These are phyloP conservation scores for Venturia effusa DNA, from an alignment of 2,329 filamentous ascomycete species.

Conservation along the genomic window DNA sequence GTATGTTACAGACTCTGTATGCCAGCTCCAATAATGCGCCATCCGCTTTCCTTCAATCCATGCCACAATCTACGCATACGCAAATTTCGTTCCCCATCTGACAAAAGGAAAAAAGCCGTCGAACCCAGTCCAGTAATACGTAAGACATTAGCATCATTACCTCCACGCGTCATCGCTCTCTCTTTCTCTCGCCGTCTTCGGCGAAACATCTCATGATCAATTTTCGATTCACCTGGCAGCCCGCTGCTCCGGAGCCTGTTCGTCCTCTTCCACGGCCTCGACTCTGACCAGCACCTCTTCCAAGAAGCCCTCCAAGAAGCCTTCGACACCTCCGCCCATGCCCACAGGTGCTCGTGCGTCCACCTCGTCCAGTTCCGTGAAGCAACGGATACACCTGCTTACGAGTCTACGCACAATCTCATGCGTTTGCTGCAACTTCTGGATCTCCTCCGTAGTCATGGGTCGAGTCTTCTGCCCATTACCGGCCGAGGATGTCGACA, in stretches of 20 bases:
- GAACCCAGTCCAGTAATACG: neutral
- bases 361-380: conserved; percentile 81
- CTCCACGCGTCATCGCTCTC: too few species aligned
- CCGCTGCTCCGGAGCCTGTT: neutral
- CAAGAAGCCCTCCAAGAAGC: conserved; percentile 81
- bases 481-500: neutral
- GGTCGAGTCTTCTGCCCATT: neutral
- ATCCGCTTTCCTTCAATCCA: neutral
- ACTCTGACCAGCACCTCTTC: conserved; percentile 91
- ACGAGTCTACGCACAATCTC: conserved; percentile 74
- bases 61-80: conserved; percentile 3
- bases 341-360: conserved; percentile 81
- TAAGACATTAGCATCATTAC: conserved; percentile 3
- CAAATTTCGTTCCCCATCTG: neutral
- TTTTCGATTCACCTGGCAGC: neutral
- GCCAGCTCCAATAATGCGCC: neutral
- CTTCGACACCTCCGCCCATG: conserved; percentile 83
- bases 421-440: conserved; percentile 51
- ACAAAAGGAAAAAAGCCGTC: neutral
- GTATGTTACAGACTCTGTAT: neutral
- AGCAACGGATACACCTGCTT: conserved; percentile 69
- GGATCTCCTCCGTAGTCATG: conserved; percentile 15
- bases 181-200: neutral
- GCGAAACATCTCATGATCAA: too few species aligned
- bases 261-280: conserved; percentile 45